Conservation (phyloP, 768 basidiomycete genomes). For the Butyriboletus loyo region DNA sequence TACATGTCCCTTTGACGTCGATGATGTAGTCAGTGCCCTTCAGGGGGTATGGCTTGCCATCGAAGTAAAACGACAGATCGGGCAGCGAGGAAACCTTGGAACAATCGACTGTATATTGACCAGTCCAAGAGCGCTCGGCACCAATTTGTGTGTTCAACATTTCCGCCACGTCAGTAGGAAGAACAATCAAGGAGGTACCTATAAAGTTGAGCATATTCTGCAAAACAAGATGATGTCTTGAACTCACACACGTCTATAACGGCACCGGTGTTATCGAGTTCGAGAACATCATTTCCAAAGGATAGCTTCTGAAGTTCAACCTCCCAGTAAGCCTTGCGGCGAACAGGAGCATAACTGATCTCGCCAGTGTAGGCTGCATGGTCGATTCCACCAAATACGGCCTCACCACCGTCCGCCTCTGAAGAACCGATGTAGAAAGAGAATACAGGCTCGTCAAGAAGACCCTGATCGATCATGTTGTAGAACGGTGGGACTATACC, state of each 20-base stretch:
- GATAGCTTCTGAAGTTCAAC: constrained; percentile 85
- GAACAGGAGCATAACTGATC: constrained; percentile 83
- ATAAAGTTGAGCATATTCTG: constrained; percentile 1
- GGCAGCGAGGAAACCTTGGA: constrained; percentile 80
- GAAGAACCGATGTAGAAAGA: constrained; percentile 90
- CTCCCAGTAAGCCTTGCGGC: constrained; percentile 98
- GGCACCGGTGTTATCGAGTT: constrained; percentile 91
- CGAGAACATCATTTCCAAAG: constrained; percentile 85
- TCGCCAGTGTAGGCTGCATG: constrained; percentile 69
- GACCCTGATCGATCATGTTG: constrained; percentile 77
- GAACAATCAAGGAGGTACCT: constrained; percentile 92
- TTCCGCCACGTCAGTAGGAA: constrained; percentile 94
- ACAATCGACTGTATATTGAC: constrained; percentile 92
- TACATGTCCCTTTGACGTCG: constrained; percentile 87
- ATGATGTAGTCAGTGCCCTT: constrained; percentile 87
- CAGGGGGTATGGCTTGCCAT: constrained; percentile 74
- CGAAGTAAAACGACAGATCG: constrained; percentile 79
- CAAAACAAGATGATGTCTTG: background rate
- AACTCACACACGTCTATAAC: constrained; percentile 86
- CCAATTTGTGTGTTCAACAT: constrained; percentile 97
- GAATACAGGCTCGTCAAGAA: constrained; percentile 86
- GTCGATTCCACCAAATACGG: constrained; percentile 90
- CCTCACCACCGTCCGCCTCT: constrained; percentile 87
- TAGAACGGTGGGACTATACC: constrained; percentile 93
- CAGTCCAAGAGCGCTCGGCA: constrained; percentile 92